Percentiles rank a stretch among this genome's conserved stretches.
phyloP scores from a whole-genome alignment of 371 early-diverging fungal species.

The Basidiobolus meristosporus region DNA sequence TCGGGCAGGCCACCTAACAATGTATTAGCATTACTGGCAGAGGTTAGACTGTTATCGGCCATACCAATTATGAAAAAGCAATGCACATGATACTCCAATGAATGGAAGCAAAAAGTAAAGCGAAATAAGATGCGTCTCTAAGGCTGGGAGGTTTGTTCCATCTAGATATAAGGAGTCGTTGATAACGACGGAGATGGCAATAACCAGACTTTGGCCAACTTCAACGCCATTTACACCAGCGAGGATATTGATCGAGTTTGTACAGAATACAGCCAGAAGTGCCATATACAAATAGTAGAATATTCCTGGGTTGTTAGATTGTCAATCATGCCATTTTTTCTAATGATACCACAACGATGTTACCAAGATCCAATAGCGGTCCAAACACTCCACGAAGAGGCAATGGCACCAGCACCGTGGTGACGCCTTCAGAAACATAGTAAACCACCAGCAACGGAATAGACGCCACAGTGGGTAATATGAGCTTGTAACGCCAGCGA shows the following conservation, averaged over 20 bases:
- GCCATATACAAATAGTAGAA: conserved; percentile 88
- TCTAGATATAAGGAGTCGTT: conserved; percentile 48
- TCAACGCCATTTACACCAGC: conserved; percentile 98
- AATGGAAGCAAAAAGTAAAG: conserved; percentile 85
- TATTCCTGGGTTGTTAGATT: conserved; percentile 43
- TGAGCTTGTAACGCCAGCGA: conserved; percentile 88
- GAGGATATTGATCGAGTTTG: conserved; percentile 94
- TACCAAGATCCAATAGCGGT: conserved; percentile 63
- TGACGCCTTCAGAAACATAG: conserved; percentile 72
- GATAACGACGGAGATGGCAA: conserved; percentile 61
- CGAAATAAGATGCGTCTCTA: conserved; percentile 61
- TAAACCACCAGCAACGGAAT: conserved; percentile 89
- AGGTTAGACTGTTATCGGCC: not conserved
- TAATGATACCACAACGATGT: no score
- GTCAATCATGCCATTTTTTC: no score
- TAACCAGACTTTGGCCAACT: conserved; percentile 79
- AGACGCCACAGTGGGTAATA: conserved; percentile 84
- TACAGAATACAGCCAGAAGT: conserved; percentile 79
- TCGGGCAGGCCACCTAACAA: conserved; percentile 56
- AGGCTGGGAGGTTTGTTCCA: conserved; percentile 18
- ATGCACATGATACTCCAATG: conserved; percentile 58
- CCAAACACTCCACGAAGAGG: conserved; percentile 57
- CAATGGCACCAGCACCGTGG: conserved; percentile 69
- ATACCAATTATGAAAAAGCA: conserved; percentile 72
- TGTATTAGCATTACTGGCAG: not conserved